These are phyloP conservation scores for Salix dunnii DNA, from an alignment of 345 rosid species.

Conservation along the genomic window DNA sequence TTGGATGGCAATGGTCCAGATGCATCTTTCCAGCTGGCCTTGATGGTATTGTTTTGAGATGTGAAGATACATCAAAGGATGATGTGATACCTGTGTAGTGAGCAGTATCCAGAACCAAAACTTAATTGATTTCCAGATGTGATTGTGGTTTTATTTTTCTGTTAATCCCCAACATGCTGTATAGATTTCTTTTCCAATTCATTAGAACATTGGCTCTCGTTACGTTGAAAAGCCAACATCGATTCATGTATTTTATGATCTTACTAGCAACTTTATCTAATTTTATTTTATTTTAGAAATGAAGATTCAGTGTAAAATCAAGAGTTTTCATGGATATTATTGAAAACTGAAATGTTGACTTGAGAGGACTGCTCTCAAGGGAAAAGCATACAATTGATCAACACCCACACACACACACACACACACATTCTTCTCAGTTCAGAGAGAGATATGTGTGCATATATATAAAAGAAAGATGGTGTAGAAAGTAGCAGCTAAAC, in stretches of 20 bases:
- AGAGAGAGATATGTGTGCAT: too few relatives aligned
- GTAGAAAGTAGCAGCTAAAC: neutral
- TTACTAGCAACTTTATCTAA: neutral
- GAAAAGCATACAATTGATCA: neutral
- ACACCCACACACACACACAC: too few relatives aligned
- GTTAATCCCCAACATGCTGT: neutral
- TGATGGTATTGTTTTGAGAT: constrained; percentile 84
- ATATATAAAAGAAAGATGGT: too few relatives aligned
- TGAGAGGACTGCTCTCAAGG: neutral
- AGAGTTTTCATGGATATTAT: neutral
- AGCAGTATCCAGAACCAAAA: neutral
- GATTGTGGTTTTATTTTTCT: neutral
- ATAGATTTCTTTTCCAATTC: neutral
- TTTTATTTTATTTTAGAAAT: neutral
- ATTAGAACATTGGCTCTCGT: neutral
- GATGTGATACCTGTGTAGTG: constrained; percentile 86
- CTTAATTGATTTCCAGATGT: neutral
- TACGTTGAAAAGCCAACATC: neutral
- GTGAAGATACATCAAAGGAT: constrained; percentile 75
- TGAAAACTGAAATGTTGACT: neutral
- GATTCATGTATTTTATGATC: neutral
- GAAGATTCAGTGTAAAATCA: neutral
- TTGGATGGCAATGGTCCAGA: constrained; percentile 76
- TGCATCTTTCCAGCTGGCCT: constrained; percentile 79
- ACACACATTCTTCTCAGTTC: too few relatives aligned